Evolutionary conservation across 176 grass and related monocot species (phyloP), one percentile per base, ranked within the genome.

Genomic region (Zea mays): DNA sequence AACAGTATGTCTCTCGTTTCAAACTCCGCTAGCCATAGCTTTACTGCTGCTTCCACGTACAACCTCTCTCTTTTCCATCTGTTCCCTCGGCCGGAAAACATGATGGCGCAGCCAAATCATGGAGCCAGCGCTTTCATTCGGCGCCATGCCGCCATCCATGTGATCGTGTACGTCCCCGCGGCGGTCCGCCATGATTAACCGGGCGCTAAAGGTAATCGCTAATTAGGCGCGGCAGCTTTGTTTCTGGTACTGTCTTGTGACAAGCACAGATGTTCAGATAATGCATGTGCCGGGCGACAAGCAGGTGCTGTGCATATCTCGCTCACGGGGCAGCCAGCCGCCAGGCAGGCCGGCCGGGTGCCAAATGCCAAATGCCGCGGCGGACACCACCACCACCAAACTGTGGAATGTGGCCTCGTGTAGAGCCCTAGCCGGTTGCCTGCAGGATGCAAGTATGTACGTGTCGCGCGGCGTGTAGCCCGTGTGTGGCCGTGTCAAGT

Each of bases 61-160:
- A 33, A 2, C 15, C 50, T 44, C 11, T 72, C 62, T 13, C 10
- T 55, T 73, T 50, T 48, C 33, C 3, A 12, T 38, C 12, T 49
- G 59, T 61, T 73, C 47, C n/a, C 48, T 17, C 83, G 54, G 54
- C 81, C 69, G 75, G 76, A 75, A 73, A 57, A 74, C 81, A 75
- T 63, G 75, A 62, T 5, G 62, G 56, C 86, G 81, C 57, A 20
- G 83, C 39, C 81, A 68, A 84, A 79, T 84, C 69, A 79, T 67
- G 49, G n/a, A 62, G 71, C 81, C 45, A 50, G 20, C 57, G 73
- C 76, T 42, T 75, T 74, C 81, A 70, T 75, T 56, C 10, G 56
- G 46, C 12, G 73, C 63, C 86, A 88, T 80, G 81, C 79, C 71
- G 70, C 51, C 63, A 27, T 27, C 27, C 27, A 46, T 55, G 86